Base-by-base conservation (phyloP, 805 yeast genomes). In the Zygoascus flipseniorum region DNA sequence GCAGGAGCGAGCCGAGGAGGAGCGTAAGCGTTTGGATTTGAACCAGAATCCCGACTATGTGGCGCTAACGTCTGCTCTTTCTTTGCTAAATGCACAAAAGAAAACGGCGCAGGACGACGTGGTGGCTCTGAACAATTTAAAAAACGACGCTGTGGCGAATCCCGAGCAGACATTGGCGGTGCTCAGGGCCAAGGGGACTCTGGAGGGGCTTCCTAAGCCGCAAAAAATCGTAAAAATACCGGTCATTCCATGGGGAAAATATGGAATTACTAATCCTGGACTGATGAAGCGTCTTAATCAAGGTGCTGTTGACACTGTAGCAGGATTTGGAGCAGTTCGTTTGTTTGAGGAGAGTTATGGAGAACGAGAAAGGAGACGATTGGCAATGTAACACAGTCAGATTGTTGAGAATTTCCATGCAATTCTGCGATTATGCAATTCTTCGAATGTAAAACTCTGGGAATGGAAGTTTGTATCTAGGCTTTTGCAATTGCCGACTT, bases 151-250 rank as follows among this genome's bases (percentile, higher is more conserved):
- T 14, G 52, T 65, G 31, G 60, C 48, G 14, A 55, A 65, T 28
- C 69, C 70, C 6, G 59, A 49, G 9, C 50, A 47, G 41, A 62
- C 66, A 46, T 19, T 64, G 31, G 54, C 52, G 5, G 44, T 51
- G 41, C 56, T 63, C 26, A 49, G 48, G 48, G 44, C 31, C 11
- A 16, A 42, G n/a, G 44, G 52, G 47, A 23, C 48, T 19, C 53
- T 60, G 43, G 44, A 18, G 16, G 51, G 61, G 10, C 23, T 59
- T 9, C 69, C 70, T 6, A 43, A 51, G 19, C 58, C 55, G 55
- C 69, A 66, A 48, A 48, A 48, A 16, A 54, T 65, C n/a, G 63
- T 60, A 18, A 58, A 55, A 28, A 66, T 65, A n/a, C 70, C 69
- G 19, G 49, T 56, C 2, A 56, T 65, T 3, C 59, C 63, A 58